Base-by-base conservation (phyloP, 768 basidiomycete species). In the Suillus cothurnatus region DNA sequence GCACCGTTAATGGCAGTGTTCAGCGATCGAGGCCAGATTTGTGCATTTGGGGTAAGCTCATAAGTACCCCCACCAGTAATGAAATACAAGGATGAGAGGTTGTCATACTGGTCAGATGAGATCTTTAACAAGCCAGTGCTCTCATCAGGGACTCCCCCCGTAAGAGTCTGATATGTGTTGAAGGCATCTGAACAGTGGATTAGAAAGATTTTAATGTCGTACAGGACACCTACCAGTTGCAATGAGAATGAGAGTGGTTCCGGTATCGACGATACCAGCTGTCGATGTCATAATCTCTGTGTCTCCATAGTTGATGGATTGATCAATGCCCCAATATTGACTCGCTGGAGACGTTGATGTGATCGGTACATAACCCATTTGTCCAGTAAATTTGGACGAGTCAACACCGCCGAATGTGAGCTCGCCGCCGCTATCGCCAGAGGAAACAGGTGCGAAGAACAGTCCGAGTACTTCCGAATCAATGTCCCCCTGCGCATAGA, bases 221-320 rank as follows among this genome's bases (percentile, higher is more conserved):
- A 43, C 19, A 23, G 6, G 41, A 12, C 12, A 64, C 59, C 14
- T 64, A 62, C 61, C 63, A 9, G 66, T 61, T 4, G 68, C 68
- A 45, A 69, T 38, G 6, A 69, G 59, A 36, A 69, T 65, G 39
- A 80, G 69, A 5, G 78, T 77, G n/a, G 78, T 78, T 61, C 79
- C 79, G 4, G 77, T 78, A 65, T 80, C 77, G 68, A 79, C 71
- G 45, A 79, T 75, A 21, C 78, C 79, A 6, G 76, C 70, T 4
- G 72, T 73, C 17, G 39, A 61, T 9, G 43, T 49, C 21, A 79
- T 66, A 47, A 79, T 53, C 19, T 69, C 69, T 1, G 68, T 63
- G 8, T 62, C 23, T 34, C 76, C 76, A 52, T 72, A 77, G 2
- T 36, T 62, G 63, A 79, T 73, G 23, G 69, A 66, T 65, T 78